phyloP scores from a whole-genome alignment of 2,329 filamentous ascomycete genomes.

The Sclerotinia subarctica region DNA sequence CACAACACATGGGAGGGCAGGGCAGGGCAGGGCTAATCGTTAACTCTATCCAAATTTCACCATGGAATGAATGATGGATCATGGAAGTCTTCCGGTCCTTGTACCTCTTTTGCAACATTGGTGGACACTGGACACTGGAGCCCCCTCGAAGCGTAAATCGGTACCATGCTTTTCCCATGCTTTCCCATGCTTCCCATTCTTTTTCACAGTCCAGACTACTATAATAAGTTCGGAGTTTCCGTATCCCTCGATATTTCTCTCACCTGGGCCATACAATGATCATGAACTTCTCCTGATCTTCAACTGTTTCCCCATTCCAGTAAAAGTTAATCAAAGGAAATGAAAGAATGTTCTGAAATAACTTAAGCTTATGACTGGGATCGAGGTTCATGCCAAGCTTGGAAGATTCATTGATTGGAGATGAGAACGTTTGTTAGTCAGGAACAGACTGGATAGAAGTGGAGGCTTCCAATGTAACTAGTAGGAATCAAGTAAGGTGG shows the following conservation, averaged over 20 bases:
- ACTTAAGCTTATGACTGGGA: background rate
- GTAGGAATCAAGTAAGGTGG: too few relatives aligned
- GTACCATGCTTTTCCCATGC: background rate
- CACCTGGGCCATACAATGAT: background rate
- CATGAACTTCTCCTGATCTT: constrained; percentile 4
- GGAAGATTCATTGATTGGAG: constrained; percentile 1
- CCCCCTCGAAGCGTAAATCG: background rate
- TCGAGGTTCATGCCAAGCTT: constrained; percentile 1
- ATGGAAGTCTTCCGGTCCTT: background rate
- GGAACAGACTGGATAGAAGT: background rate
- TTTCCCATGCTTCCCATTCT: too few relatives aligned
- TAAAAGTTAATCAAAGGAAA: background rate
- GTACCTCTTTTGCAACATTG: background rate
- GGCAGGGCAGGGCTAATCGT: background rate
- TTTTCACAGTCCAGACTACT: too few relatives aligned
- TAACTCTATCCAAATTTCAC: background rate
- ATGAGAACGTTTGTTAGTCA: background rate
- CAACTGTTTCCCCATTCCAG: background rate
- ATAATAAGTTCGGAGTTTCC: background rate
- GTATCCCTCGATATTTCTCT: background rate
- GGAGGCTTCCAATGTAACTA: background rate
- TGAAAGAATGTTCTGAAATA: background rate
- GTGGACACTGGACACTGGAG: background rate
- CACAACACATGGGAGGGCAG: background rate
- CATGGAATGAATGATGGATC: background rate